phyloP scores from a whole-genome alignment of 176 grass and related monocot genomes.

The Eragrostis nindensis region DNA sequence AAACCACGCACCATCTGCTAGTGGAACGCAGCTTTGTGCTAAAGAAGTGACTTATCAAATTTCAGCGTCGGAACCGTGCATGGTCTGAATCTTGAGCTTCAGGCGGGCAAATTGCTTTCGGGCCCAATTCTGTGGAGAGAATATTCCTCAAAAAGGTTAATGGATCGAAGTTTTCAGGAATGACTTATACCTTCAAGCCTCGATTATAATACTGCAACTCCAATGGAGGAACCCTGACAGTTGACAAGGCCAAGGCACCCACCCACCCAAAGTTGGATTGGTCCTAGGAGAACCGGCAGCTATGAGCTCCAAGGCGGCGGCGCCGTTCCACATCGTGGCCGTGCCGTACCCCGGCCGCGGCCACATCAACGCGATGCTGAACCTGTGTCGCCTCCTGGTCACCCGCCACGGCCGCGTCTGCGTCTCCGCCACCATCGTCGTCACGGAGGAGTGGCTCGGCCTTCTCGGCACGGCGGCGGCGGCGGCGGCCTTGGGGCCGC shows the following conservation, averaged over 20 bases:
- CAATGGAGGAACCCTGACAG: background rate
- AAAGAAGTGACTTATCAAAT: no score
- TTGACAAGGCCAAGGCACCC: background rate
- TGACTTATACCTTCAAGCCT: no score
- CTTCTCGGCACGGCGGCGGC: constrained; percentile 43
- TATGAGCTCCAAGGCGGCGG: constrained; percentile 3
- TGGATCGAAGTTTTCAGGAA: no score
- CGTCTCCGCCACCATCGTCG: constrained; percentile 27
- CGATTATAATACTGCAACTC: background rate
- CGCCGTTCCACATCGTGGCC: constrained; percentile 43
- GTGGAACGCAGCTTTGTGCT: no score
- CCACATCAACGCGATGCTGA: constrained; percentile 78
- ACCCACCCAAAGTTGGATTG: background rate
- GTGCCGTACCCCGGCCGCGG: constrained; percentile 63
- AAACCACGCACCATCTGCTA: no score
- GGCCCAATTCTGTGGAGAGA: no score
- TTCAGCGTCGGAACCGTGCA: no score
- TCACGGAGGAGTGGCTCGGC: constrained; percentile 66
- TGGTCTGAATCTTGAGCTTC: no score
- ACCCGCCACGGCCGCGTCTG: constrained; percentile 30
- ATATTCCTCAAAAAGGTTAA: no score
- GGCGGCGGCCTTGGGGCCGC: background rate
- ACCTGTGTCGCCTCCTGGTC: constrained; percentile 58
- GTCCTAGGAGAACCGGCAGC: background rate
- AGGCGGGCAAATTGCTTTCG: no score